Conservation (phyloP, 306 rosid genomes). For the Rubus parviflorus region DNA sequence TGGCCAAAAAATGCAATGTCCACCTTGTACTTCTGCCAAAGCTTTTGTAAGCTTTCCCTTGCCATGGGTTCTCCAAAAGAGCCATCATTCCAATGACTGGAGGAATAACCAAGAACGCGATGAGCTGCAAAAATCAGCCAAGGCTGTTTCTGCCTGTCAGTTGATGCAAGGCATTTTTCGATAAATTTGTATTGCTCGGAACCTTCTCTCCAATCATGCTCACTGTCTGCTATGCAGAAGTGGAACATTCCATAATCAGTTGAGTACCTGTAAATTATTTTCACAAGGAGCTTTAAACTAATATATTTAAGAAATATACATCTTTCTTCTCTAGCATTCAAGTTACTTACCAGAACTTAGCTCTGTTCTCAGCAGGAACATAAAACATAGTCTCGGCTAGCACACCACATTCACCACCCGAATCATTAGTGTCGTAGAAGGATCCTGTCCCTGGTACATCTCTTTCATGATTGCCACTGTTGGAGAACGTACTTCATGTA, state of each 20-base stretch:
- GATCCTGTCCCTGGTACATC: conserved; percentile 79
- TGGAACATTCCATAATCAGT: conserved; percentile 85
- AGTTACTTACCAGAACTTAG: conserved; percentile 61
- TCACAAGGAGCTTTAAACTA: too few relatives aligned
- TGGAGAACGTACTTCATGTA: conserved; percentile 1
- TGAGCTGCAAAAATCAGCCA: conserved; percentile 85
- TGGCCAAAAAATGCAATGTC: conserved; percentile 85
- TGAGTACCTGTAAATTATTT: conserved; percentile 47
- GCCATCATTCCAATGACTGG: conserved; percentile 49
- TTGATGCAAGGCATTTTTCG: conserved; percentile 80
- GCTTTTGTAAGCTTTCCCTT: conserved; percentile 75
- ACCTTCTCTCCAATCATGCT: conserved; percentile 87
- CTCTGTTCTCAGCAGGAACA: conserved; percentile 86
- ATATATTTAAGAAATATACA: too few relatives aligned
- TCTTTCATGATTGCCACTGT: conserved; percentile 87
- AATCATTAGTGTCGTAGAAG: conserved; percentile 59
- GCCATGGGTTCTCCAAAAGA: conserved; percentile 87
- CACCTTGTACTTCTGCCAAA: conserved; percentile 85
- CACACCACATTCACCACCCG: conserved; percentile 92
- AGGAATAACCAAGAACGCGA: conserved; percentile 90
- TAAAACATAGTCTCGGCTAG: conserved; percentile 77
- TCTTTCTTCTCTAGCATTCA: too few relatives aligned
- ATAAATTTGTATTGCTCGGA: conserved; percentile 78
- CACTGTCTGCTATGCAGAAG: conserved; percentile 78
- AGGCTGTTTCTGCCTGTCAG: conserved; percentile 75